phyloP scores from a whole-genome alignment of 306 rosid species.

The Hippophae gyantsensis region DNA sequence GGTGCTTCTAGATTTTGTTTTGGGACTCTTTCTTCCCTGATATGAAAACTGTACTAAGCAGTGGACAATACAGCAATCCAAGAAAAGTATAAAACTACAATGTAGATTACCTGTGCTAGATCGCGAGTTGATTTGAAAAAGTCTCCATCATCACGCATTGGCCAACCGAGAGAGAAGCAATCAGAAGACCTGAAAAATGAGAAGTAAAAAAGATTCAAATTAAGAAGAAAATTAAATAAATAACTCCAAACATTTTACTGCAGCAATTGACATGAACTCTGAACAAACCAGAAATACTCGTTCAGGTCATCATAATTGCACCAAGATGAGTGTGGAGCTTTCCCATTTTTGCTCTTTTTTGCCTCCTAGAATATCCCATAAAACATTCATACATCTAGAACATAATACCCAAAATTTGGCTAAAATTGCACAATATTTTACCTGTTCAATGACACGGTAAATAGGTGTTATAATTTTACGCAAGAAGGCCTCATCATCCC shows the following conservation, averaged over 20 bases:
- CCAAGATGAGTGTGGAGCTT: slow-evolving; percentile 75
- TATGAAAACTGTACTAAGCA: slow-evolving; percentile 19
- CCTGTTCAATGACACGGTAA: slow-evolving; percentile 74
- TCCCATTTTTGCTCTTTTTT: slow-evolving; percentile 57
- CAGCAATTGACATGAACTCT: slow-evolving; percentile 18
- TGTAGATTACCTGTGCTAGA: slow-evolving; percentile 37
- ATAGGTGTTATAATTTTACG: slow-evolving; percentile 83
- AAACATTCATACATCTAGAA: slow-evolving; percentile 11
- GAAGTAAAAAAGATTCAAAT: slow-evolving; percentile 7
- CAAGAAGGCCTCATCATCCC: slow-evolving; percentile 91
- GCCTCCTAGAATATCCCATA: slow-evolving; percentile 54
- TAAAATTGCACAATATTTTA: slow-evolving; percentile 16
- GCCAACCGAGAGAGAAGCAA: slow-evolving; percentile 99
- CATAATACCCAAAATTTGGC: slow-evolving; percentile 17
- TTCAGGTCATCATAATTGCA: slow-evolving; percentile 93
- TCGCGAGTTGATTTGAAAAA: slow-evolving; percentile 82
- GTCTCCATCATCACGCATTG: slow-evolving; percentile 96
- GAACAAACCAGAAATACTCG: slow-evolving; percentile 89
- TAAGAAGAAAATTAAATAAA: slow-evolving; percentile 16
- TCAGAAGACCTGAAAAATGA: slow-evolving; percentile 54
- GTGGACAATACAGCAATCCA: slow-evolving; percentile 7
- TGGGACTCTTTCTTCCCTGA: slow-evolving; percentile 68
- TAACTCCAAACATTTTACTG: slow-evolving; percentile 12
- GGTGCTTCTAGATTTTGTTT: slow-evolving; percentile 45
- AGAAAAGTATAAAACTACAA: slow-evolving; percentile 9